phyloP scores from a whole-genome alignment of 208 protist species.

The Polymyxa betae region DNA sequence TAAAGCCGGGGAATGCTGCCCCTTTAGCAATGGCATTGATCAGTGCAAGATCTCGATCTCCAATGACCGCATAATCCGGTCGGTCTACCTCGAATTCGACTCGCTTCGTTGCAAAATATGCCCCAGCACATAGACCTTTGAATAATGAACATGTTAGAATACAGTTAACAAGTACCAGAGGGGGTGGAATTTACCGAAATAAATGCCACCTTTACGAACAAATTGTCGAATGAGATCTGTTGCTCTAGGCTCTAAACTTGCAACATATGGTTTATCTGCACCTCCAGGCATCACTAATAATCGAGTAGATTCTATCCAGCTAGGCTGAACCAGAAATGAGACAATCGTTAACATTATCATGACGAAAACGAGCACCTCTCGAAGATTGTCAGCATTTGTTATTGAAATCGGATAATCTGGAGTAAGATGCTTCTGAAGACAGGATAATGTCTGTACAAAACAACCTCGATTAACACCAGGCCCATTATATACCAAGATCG shows the following conservation, averaged over 20 bases:
- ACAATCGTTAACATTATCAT: neutral
- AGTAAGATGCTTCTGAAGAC: neutral
- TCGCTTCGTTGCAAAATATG: neutral
- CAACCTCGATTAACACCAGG: neutral
- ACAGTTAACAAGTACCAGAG: neutral
- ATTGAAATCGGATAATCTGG: neutral
- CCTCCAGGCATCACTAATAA: neutral
- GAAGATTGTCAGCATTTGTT: neutral
- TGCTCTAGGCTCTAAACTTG: neutral
- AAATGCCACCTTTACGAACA: neutral
- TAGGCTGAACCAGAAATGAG: neutral
- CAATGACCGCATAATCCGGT: neutral
- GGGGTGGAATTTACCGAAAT: neutral
- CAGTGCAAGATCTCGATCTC: neutral
- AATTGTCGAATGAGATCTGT: neutral
- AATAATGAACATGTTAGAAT: neutral
- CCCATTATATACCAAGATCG: neutral
- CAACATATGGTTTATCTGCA: neutral
- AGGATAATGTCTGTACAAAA: neutral
- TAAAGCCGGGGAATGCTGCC: neutral
- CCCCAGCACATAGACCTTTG: neutral
- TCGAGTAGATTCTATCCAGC: neutral
- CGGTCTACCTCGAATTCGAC: neutral
- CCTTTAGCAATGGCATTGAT: neutral
- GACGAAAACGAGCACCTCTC: too few relatives aligned